Base-by-base conservation (phyloP, 2,329 filamentous ascomycete species). In the Fusarium concolor region DNA sequence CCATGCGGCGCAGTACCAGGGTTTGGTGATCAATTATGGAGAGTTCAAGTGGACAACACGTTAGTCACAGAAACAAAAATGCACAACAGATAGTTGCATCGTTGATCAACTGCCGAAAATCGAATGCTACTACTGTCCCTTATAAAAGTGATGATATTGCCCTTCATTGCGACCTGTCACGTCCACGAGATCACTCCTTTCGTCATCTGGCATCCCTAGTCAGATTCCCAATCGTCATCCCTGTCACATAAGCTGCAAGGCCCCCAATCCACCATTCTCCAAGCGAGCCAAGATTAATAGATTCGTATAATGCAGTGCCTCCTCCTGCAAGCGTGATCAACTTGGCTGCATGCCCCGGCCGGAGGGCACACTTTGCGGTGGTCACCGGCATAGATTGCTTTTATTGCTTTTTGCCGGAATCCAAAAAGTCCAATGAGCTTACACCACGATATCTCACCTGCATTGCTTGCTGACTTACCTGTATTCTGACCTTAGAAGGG, bases 391-490 rank as follows among this genome's bases (percentile, higher is more conserved):
- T 45, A 18, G 12, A n/a, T 53, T 18, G 22, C 7, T 12, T 10
- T 15, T 33, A 33, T 28, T 14, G n/a, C 4, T 24, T 15, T 10
- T 20, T 5, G 22, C 47, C 20, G 22, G 37, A 18, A 35, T 15
- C 0, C 3, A 22, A 17, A 2, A 26, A 62, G 7, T 14, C 59
- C 59, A 62, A 62, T 63, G 10, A 56, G 42, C 37, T 31, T 49
- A 22, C 18, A 62, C 42, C 58, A 62, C 59, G 59, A 62, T 26
- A 62, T 56, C 49, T 56, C 28, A 44, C 59, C 10, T 38, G 41
- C 57, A 49, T 55, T 2, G 18, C 38, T 17, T 24, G 26, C 29
- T 20, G 9, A 20, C 37, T 5, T 10, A 20, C 59, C n/a, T 62
- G 42, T 37, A 47, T 62, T 38, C 10, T 14, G 17, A 5, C 56